Evolutionary conservation across 805 yeast genomes (phyloP), one percentile per base, ranked within the genome.

Genomic region (Yarrowia sp.): DNA sequence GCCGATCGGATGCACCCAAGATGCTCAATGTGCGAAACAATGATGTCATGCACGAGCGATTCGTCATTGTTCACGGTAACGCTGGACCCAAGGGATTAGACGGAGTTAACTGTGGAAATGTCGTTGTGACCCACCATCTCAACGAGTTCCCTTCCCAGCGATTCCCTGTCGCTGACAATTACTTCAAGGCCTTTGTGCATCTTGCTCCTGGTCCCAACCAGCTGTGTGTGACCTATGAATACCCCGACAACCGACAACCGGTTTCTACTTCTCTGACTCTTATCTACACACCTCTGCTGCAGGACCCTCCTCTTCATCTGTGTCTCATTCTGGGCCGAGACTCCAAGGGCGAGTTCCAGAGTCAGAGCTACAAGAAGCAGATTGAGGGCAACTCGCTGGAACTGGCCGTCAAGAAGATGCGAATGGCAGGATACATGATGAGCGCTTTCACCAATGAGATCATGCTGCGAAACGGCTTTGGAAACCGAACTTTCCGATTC

Each of bases 401-500:
- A n/a, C 75, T 87, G 6, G 97, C 97, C 0, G 79, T 90, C 19
- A 81, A 80, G 71, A 91, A 91, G 75, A 75, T 94, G 71, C 85
- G 95, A 72, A 85, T 92, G 69, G 97, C 91, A 3, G 96, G 90
- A 5, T 82, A 97, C 72, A 77, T 93, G 77, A 91, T 91, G 96
- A 94, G 91, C 73, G 96, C 97, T 0, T 92, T 84, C 76, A 93
- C 98, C 0, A 87, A 86, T 72, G 98, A 93, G 72, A 97, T 92
- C 74, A 91, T 94, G 96, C 76, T 86, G 66, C 79, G 88, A 46
- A 83, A 85, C 55, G 93, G 95, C 0, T 85, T 91, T 74, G 96
- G 97, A 12, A 85, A 87, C 71, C 80, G 98, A 69, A 82, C 90
- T 4, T 92, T 92, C 77, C 85, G 86, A 70, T 89, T 92, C 71